Evolutionary conservation across 2,329 filamentous ascomycete species (phyloP).

Genomic region (Macroventuria anomochaeta): DNA sequence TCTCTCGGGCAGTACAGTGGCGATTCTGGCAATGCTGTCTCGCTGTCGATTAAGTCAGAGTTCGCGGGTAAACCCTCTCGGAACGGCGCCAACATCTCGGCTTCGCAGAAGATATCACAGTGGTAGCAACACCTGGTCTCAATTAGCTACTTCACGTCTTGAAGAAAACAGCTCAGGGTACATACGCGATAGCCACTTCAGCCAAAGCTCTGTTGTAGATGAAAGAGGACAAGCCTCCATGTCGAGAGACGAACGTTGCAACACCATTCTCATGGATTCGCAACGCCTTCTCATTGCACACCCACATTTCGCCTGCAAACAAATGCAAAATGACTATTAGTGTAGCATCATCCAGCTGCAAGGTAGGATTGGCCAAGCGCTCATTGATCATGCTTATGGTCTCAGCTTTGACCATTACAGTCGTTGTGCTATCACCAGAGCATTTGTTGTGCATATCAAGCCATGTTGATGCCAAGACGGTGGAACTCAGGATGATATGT

Average conservation of each 20-base stretch:
- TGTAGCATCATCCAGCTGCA: conserved; percentile 31
- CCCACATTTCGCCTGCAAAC: conserved; percentile 41
- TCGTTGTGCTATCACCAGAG: conserved; percentile 36
- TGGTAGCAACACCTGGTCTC: conserved; percentile 33
- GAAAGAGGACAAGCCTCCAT: conserved; percentile 31
- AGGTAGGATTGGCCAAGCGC: conserved; percentile 19
- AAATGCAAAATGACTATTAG: conserved; percentile 41
- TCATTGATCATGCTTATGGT: conserved; percentile 37
- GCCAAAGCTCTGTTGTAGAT: conserved; percentile 23
- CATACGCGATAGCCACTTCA: conserved; percentile 35
- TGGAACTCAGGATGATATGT: conserved; percentile 35
- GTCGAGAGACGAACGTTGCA: conserved; percentile 28
- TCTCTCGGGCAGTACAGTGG: conserved; percentile 40
- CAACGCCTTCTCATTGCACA: conserved; percentile 36
- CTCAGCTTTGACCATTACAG: conserved; percentile 35
- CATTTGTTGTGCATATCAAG: conserved; percentile 35
- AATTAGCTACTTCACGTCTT: conserved; percentile 10
- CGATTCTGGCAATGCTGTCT: conserved; percentile 38
- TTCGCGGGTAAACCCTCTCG: conserved; percentile 18
- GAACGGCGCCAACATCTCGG: conserved; percentile 26
- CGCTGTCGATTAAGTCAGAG: background rate
- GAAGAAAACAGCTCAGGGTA: background rate
- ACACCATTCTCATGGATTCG: conserved; percentile 35
- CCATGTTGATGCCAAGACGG: conserved; percentile 35
- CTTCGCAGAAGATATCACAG: conserved; percentile 39